Percentiles rank a stretch among this genome's conserved stretches.
phyloP scores from a whole-genome alignment of 2,329 filamentous ascomycete species.

The Sarocladium strictum region DNA sequence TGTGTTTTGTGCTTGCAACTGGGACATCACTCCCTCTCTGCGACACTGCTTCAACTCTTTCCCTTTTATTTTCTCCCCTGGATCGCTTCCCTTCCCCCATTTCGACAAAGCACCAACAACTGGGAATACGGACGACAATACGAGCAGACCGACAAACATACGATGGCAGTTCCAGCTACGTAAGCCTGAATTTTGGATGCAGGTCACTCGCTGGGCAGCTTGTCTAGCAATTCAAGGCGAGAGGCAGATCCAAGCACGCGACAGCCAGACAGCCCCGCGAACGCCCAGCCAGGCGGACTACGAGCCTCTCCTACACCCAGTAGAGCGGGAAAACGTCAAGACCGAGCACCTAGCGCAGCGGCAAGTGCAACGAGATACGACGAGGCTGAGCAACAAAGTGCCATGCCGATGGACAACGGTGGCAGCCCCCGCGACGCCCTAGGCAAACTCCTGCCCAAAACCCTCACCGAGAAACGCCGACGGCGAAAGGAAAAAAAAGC shows the following conservation, averaged over 20 bases:
- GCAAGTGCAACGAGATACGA: not conserved
- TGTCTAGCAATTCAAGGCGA: not conserved
- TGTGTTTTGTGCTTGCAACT: not conserved
- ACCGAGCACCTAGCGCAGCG: too few species aligned
- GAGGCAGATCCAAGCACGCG: too few species aligned
- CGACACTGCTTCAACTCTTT: not conserved
- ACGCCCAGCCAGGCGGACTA: not conserved
- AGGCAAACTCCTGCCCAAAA: slow-evolving; percentile 48
- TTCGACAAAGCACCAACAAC: not conserved
- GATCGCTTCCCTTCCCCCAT: not conserved
- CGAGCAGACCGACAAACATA: not conserved
- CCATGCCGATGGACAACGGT: slow-evolving; percentile 7
- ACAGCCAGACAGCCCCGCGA: too few species aligned
- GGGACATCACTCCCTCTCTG: not conserved
- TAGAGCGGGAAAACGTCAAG: too few species aligned
- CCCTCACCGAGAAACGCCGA: slow-evolving; percentile 42
- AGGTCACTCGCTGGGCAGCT: not conserved
- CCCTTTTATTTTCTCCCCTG: not conserved
- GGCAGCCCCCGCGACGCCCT: slow-evolving; percentile 26
- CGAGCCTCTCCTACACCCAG: too few species aligned
- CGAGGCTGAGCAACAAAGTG: slow-evolving; percentile 16
- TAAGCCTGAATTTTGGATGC: not conserved
- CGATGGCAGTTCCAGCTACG: not conserved
- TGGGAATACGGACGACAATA: too few species aligned
- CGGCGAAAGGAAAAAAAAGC: slow-evolving; percentile 40